These are phyloP conservation scores for Ophiostoma tasmaniense DNA, from an alignment of 2,329 filamentous ascomycete genomes.

Conservation along the genomic window DNA sequence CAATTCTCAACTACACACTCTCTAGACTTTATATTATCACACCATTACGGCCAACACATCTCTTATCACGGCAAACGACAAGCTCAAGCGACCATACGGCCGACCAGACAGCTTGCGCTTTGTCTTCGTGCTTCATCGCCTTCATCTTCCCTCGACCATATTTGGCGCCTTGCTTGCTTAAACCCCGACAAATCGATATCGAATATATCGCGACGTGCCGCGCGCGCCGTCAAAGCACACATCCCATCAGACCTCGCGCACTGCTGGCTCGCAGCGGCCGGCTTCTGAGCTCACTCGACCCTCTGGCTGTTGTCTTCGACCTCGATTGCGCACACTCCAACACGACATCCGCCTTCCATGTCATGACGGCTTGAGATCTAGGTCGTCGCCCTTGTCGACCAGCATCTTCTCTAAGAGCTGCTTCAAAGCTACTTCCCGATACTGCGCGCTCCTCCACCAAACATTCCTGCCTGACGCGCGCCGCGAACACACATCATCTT, in stretches of 20 bases:
- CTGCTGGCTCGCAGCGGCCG: not conserved
- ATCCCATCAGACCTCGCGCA: not conserved
- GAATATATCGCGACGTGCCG: not conserved
- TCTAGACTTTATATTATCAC: not conserved
- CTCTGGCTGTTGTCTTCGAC: not conserved
- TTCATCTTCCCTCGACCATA: not conserved
- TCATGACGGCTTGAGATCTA: conserved; percentile 6
- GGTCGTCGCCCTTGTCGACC: conserved; percentile 8
- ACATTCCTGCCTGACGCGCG: not conserved
- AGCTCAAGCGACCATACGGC: not conserved
- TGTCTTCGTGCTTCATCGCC: not conserved
- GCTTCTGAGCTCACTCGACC: not conserved
- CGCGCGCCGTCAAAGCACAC: not conserved
- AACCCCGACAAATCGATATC: not conserved
- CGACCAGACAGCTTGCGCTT: not conserved
- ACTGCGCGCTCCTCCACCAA: not conserved
- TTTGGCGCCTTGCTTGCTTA: not conserved
- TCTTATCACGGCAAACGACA: not conserved
- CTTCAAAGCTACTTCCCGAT: not conserved
- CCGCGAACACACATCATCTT: not conserved
- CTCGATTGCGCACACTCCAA: not conserved
- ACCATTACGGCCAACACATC: not conserved
- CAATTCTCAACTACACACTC: not conserved
- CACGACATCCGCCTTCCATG: not conserved
- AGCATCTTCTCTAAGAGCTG: not conserved